Evolutionary conservation across 2,329 filamentous ascomycete genomes (phyloP).

Genomic region (Phyllosticta citrichinensis): DNA sequence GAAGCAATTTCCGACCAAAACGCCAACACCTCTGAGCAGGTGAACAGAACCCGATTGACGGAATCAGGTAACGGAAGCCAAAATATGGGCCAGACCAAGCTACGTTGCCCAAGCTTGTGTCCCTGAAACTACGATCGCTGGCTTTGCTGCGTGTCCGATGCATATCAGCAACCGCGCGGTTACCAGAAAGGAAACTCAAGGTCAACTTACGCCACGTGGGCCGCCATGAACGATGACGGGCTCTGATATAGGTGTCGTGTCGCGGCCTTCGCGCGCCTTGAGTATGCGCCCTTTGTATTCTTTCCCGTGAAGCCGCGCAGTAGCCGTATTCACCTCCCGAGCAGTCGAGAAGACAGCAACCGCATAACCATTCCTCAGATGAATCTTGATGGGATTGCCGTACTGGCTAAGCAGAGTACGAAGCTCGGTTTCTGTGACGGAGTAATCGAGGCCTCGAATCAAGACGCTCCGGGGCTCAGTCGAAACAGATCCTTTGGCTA

Average conservation of each 20-base stretch:
- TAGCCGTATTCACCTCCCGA: constrained; percentile 22
- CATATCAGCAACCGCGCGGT: constrained; percentile 3
- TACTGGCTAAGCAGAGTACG: constrained; percentile 18
- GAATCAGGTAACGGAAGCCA: background rate
- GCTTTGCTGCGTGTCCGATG: background rate
- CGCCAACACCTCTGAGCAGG: background rate
- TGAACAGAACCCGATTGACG: background rate
- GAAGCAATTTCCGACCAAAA: background rate
- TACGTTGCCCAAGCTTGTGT: background rate
- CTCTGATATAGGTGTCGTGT: constrained; percentile 22
- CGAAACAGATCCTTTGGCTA: constrained; percentile 24
- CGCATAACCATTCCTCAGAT: constrained; percentile 20
- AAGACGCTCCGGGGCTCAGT: constrained; percentile 30
- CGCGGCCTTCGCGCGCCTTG: constrained; percentile 24
- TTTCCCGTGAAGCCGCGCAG: constrained; percentile 18
- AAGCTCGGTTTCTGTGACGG: constrained; percentile 19
- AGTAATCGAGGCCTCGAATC: constrained; percentile 23
- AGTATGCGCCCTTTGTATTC: constrained; percentile 23
- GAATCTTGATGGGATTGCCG: constrained; percentile 18
- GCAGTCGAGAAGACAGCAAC: constrained; percentile 23
- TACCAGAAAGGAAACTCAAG: background rate
- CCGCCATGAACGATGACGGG: constrained; percentile 23
- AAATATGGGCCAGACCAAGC: background rate
- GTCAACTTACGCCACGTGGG: constrained; percentile 3
- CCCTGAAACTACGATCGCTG: background rate